These are phyloP conservation scores for Radiomyces spectabilis DNA, from an alignment of 192 early-diverging fungal genomes.

Conservation along the genomic window DNA sequence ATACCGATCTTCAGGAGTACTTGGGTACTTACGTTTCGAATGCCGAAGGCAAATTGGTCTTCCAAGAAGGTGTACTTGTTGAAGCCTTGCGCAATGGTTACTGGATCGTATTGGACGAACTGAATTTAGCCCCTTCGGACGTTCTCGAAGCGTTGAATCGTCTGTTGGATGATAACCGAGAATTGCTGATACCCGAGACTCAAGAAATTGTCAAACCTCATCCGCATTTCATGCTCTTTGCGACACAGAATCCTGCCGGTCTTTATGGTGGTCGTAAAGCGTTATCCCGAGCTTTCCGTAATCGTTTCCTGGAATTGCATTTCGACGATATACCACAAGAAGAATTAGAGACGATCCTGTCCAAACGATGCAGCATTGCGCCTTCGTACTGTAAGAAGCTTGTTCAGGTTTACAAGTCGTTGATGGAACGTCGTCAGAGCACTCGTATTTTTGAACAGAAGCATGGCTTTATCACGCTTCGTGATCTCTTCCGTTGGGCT, in stretches of 20 bases:
- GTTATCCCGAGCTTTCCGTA: conserved; percentile 93
- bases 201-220: conserved; percentile 91
- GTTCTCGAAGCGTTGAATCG: conserved; percentile 97
- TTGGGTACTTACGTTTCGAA: conserved; percentile 88
- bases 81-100: conserved; percentile 89
- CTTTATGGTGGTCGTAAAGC: conserved; percentile 95
- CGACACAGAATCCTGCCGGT: conserved; percentile 98
- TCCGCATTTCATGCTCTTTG: conserved; percentile 95
- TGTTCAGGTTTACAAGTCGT: conserved; percentile 77
- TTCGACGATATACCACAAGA: conserved; percentile 93
- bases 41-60: conserved; percentile 75
- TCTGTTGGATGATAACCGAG: conserved; percentile 94
- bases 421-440: conserved; percentile 67
- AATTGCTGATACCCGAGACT: conserved; percentile 93
- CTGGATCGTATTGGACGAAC: conserved; percentile 98
- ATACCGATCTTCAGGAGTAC: conserved; percentile 98
- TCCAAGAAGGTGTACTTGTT: conserved; percentile 94
- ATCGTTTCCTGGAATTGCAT: conserved; percentile 94
- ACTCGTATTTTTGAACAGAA: conserved; percentile 92
- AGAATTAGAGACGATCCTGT: conserved; percentile 89
- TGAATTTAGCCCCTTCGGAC: conserved; percentile 97
- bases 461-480: conserved; percentile 90
- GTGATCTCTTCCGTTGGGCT: conserved; percentile 98
- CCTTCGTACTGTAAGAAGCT: conserved; percentile 81
- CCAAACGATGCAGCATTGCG: conserved; percentile 74